Evolutionary conservation across 768 basidiomycete genomes (phyloP).

Genomic region (Russula vinacea): DNA sequence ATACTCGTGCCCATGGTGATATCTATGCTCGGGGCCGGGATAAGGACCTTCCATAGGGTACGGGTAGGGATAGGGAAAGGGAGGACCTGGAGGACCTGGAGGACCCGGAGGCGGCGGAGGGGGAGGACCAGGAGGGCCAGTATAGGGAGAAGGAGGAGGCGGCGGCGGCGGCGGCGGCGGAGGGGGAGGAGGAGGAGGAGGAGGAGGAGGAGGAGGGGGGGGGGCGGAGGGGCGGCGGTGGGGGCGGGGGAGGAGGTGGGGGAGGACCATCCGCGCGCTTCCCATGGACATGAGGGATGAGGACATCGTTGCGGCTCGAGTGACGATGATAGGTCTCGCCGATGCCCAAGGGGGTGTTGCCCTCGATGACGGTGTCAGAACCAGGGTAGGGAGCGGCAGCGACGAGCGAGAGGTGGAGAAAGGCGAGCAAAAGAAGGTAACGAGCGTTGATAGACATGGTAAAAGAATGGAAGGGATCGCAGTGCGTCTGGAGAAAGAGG

Average conservation of each 20-base stretch:
- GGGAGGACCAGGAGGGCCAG: not conserved
- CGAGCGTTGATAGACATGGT: slow-evolving; percentile 23
- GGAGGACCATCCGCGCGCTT: slow-evolving; percentile 1
- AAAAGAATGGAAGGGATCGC: slow-evolving; percentile 25
- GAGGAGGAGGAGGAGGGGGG: not conserved
- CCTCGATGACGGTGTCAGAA: slow-evolving; percentile 8
- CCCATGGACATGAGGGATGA: not conserved
- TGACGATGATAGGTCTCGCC: slow-evolving; percentile 7
- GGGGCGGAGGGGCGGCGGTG: not conserved
- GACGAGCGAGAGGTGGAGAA: slow-evolving; percentile 17
- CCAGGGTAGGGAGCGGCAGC: slow-evolving; percentile 8
- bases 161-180: not conserved
- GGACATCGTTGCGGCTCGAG: not conserved
- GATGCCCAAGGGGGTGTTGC: not conserved
- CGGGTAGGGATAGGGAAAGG: not conserved
- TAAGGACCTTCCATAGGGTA: not conserved
- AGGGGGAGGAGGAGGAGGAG: not conserved
- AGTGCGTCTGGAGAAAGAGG: not conserved
- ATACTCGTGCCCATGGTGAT: slow-evolving; percentile 11
- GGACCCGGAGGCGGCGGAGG: not conserved
- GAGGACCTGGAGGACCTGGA: not conserved
- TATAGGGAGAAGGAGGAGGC: not conserved
- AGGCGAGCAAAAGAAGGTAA: slow-evolving; percentile 23
- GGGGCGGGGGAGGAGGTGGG: not conserved
- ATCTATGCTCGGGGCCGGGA: not conserved